phyloP scores from a whole-genome alignment of 331 rosid genomes.

The Prunus yedoensis region DNA sequence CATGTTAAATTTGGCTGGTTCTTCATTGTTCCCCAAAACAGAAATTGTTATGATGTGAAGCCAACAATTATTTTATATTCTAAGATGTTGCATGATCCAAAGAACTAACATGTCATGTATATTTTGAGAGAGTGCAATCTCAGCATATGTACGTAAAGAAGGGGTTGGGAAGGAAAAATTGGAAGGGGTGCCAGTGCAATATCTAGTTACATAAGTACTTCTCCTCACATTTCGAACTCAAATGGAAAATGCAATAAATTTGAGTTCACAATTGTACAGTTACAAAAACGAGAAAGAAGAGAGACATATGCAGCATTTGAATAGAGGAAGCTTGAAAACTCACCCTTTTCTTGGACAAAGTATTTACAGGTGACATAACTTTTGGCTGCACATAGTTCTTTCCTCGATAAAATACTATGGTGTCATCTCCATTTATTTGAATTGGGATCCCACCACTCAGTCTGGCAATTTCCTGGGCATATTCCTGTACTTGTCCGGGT shows the following conservation, averaged over 20 bases:
- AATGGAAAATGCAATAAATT: neutral
- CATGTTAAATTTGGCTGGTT: neutral
- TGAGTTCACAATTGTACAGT: neutral
- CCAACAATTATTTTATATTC: no score
- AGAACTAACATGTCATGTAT: neutral
- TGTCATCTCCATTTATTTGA: slow-evolving; percentile 78
- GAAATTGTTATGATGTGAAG: neutral
- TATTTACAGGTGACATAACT: slow-evolving; percentile 84
- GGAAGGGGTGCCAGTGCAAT: neutral
- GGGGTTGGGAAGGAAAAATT: neutral
- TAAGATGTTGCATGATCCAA: neutral
- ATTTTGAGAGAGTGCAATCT: neutral
- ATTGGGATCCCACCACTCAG: slow-evolving; percentile 90
- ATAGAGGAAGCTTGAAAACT: slow-evolving; percentile 27
- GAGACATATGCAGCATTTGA: slow-evolving; percentile 9
- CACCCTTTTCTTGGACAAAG: slow-evolving; percentile 88
- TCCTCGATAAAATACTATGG: slow-evolving; percentile 82
- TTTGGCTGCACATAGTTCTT: slow-evolving; percentile 76
- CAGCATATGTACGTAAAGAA: no score
- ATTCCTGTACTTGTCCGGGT: slow-evolving; percentile 83
- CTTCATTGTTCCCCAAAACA: neutral
- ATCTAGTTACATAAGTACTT: neutral
- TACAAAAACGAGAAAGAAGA: neutral
- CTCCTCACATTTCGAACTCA: neutral
- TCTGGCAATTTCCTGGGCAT: slow-evolving; percentile 82